Percentiles rank a stretch among this genome's conserved stretches.
Evolutionary conservation across 768 basidiomycete genomes (phyloP).

Genomic region (Trametes sanguinea): DNA sequence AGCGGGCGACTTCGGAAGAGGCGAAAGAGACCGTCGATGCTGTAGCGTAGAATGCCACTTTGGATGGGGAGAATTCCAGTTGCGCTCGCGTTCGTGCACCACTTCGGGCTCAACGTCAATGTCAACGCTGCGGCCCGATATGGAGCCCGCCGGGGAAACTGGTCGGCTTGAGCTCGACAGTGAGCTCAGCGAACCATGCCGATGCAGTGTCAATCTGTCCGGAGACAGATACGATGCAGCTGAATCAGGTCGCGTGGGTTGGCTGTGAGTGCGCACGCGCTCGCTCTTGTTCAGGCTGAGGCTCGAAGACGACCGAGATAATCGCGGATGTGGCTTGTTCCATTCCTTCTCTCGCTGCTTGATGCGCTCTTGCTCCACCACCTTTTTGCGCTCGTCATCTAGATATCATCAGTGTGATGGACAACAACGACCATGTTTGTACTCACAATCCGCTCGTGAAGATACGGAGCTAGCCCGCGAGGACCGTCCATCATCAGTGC

Average conservation of each 20-base stretch:
- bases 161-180: slow-evolving; percentile 37
- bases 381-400: slow-evolving; percentile 50
- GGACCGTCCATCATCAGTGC: slow-evolving; percentile 43
- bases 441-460: slow-evolving; percentile 58
- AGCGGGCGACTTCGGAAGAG: slow-evolving; percentile 19
- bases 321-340: slow-evolving; percentile 48
- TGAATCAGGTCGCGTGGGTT: slow-evolving; percentile 44
- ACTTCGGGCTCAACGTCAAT: slow-evolving; percentile 33
- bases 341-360: slow-evolving; percentile 55
- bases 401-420: background rate
- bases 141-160: slow-evolving; percentile 46
- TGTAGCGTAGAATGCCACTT: slow-evolving; percentile 42
- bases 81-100: slow-evolving; percentile 59
- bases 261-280: slow-evolving; percentile 38
- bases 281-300: slow-evolving; percentile 35
- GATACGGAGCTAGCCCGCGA: slow-evolving; percentile 47
- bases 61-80: slow-evolving; percentile 71
- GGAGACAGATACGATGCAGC: slow-evolving; percentile 38
- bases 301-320: slow-evolving; percentile 46
- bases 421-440: background rate
- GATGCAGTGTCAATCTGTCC: slow-evolving; percentile 18
- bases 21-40: slow-evolving; percentile 21
- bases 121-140: slow-evolving; percentile 34
- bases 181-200: slow-evolving; percentile 22
- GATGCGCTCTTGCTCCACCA: slow-evolving; percentile 46